Percentiles rank a stretch among this genome's conserved stretches.
These are phyloP conservation scores for Coniochaeta hoffmannii DNA, from an alignment of 2,329 filamentous ascomycete genomes.

Conservation along the genomic window DNA sequence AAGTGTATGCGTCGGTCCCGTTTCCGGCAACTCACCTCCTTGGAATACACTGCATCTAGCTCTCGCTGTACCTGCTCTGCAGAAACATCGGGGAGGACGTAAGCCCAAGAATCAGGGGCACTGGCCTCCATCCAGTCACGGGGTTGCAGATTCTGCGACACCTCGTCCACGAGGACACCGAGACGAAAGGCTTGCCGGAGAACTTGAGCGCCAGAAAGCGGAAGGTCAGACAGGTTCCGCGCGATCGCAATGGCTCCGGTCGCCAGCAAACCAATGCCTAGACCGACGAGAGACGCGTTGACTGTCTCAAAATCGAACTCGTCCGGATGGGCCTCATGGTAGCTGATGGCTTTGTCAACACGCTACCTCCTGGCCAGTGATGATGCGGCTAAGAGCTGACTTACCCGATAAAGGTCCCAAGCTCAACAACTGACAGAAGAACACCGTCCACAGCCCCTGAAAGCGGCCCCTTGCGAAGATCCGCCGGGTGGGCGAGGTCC, in stretches of 20 bases:
- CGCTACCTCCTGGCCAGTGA: not conserved
- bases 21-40: constrained; percentile 9
- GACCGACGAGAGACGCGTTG: constrained; percentile 26
- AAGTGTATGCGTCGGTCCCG: no score
- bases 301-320: constrained; percentile 15
- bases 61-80: constrained; percentile 25
- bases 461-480: constrained; percentile 31
- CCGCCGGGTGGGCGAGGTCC: constrained; percentile 21
- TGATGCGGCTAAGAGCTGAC: constrained; percentile 7
- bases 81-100: constrained; percentile 27
- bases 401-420: constrained; percentile 37
- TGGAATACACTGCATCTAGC: constrained; percentile 24
- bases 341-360: constrained; percentile 11
- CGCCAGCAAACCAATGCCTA: constrained; percentile 37
- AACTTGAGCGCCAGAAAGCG: constrained; percentile 30
- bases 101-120: constrained; percentile 30
- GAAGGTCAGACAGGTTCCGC: constrained; percentile 27
- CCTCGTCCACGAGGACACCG: constrained; percentile 32
- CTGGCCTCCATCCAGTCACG: constrained; percentile 15
- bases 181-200: constrained; percentile 37
- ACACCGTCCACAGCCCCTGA: constrained; percentile 36
- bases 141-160: constrained; percentile 34
- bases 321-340: constrained; percentile 19
- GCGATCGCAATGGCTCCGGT: constrained; percentile 33
- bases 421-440: constrained; percentile 29